Evolutionary conservation across 2,329 filamentous ascomycete species (phyloP), one percentile per base, ranked within the genome.

Genomic region (Fusarium haematococcum): DNA sequence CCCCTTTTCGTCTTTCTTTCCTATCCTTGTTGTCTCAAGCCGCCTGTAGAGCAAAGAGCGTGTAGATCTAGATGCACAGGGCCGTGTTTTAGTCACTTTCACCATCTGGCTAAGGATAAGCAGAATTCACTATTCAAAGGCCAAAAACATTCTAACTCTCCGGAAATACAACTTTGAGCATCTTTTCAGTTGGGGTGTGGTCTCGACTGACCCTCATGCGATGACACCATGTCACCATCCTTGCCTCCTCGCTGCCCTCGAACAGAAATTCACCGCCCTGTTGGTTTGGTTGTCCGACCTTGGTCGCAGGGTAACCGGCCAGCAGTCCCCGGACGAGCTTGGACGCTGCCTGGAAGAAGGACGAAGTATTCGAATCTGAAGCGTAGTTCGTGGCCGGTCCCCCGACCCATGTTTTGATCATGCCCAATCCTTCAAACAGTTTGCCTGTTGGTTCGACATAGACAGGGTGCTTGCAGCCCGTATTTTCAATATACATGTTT

Each of bases 251-350:
- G 2, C 67, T 39, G 0, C 69, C 63, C 18, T 65, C 54, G 11
- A 75, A 75, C 7, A 75, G 9, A 14, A 75, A 73, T 32, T 75
- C 72, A 2, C 72, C 72, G 0, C 72, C 72, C 9, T 75, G 72
- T 1, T 70, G 60, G 18, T 64, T 33, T 8, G 69, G 35, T 9
- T 58, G 43, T 8, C 72, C 72, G 30, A 25, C 43, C 2, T 43
- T 70, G 13, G 35, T 54, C 0, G 59, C 3, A 0, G 69, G 72
- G 14, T 73, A 64, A 1, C 69, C 69, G 1, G 41, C 35, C 14
- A 37, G 20, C 20, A 57, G 20, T 25, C n/a, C 30, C 32, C 52
- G 10, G 9, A 67, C 11, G 0, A 48, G 18, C 13, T 43, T 60
- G 9, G 52, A 64, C 0, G 73, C 45, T 0, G 69, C 63, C 2